Base-by-base conservation (phyloP, 768 basidiomycete genomes). In the Kwoniella shandongensis region DNA sequence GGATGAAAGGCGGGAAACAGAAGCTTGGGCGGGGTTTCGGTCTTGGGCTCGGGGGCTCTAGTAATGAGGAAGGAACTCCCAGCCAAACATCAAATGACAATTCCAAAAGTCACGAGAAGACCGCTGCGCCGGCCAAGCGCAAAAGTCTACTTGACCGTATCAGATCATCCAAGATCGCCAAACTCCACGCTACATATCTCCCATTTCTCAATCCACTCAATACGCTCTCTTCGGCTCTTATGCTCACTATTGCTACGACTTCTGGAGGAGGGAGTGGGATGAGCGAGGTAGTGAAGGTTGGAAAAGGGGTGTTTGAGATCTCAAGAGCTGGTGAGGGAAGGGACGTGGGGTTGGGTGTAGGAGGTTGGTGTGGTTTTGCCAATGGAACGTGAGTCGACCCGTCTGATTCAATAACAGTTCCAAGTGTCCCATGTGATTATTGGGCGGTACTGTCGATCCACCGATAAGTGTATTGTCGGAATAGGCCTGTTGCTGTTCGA, bases 331-430 rank as follows among this genome's bases (percentile, higher is more conserved):
- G 58, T n/a, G n/a, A n/a, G 15, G 51, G 23, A 3, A 55, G 22
- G 15, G 50, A 46, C 13, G 44, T 68, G 2, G 51, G 30, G 2
- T 35, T 70, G 22, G 71, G 71, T 3, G 35, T 63, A 8, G 41
- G 41, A 15, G 72, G 66, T 10, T 73, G 72, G 72, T 73, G 72
- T 58, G 48, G 53, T 35, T n/a, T 57, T 10, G 41, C 22, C 1
- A 45, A 39, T 7, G 35, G 39, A 13, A 18, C 47, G 67, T 69
- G 46, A 29, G 61, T 45, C 39, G 4, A 12, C n/a, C 44, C 27
- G 5, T 18, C 18, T n/a, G n/a, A n/a, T n/a, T n/a, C n/a, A n/a
- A n/a, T n/a, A n/a, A n/a, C n/a, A n/a, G n/a, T n/a, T n/a, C n/a
- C n/a, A n/a, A n/a, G n/a, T n/a, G n/a, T n/a, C n/a, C n/a, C n/a